Percentiles rank a stretch among this genome's conserved stretches.
Conservation (phyloP, 179 eudicot genomes). For the Sideroxylon spinosum region DNA sequence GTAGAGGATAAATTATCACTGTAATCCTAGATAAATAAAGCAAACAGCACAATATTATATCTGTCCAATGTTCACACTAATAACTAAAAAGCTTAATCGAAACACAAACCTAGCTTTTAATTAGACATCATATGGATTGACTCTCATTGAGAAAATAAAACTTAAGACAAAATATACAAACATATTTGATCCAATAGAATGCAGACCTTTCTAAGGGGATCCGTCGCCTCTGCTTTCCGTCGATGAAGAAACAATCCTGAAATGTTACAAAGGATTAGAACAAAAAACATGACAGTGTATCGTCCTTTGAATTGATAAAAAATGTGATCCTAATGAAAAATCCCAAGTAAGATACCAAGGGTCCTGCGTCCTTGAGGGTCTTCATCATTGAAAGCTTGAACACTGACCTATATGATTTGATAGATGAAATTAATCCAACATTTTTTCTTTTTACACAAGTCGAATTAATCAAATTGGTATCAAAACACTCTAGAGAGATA, state of each 20-base stretch:
- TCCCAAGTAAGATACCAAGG: slow-evolving; percentile 50
- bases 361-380: slow-evolving; percentile 99
- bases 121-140: neutral
- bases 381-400: slow-evolving; percentile 97
- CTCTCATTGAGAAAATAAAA: neutral
- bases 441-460: neutral
- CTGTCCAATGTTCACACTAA: neutral
- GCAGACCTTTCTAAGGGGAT: slow-evolving; percentile 73
- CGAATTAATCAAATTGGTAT: slow-evolving; percentile 10
- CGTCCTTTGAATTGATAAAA: neutral
- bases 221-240: slow-evolving; percentile 80
- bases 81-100: slow-evolving; percentile 6
- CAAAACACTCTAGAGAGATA: slow-evolving; percentile 2
- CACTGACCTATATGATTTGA: slow-evolving; percentile 63
- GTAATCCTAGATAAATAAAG: neutral
- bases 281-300: neutral
- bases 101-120: neutral
- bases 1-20: neutral
- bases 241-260: slow-evolving; percentile 97
- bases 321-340: neutral
- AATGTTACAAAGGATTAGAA: neutral
- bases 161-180: neutral
- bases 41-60: slow-evolving; percentile 5
- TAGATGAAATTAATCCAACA: slow-evolving; percentile 16
- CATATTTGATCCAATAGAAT: neutral